Evolutionary conservation across 768 basidiomycete genomes (phyloP), one percentile per base, ranked within the genome.

Genomic region (Pleurotus salmoneostramineus): DNA sequence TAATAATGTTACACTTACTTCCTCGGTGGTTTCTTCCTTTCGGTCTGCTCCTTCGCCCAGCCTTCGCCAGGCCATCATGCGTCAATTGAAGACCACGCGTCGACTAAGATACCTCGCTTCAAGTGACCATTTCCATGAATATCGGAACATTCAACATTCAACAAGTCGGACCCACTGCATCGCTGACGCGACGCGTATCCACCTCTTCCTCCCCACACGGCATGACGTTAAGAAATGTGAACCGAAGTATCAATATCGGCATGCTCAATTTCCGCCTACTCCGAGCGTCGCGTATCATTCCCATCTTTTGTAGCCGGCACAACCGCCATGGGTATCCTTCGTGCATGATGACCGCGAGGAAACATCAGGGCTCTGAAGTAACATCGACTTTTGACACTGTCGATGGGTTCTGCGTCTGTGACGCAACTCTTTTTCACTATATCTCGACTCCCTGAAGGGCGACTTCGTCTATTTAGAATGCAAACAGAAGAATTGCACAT

Each of bases 221-320:
- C 44, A 45, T 57, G 4, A 58, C 12, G 5, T 50, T 57, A 40
- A 10, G 37, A n/a, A 34, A 12, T 71, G 72, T 74, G 0, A 74
- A 72, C 61, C 73, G 73, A 72, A 74, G 73, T 56, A 74, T 74
- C 37, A 72, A 69, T 12, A 70, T 74, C 49, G 73, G 73, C 71
- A 46, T 27, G 61, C 44, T 15, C 11, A 11, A 12, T 6, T 45
- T 40, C 15, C 33, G 6, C 52, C 15, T 8, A 12, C 5, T 31
- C 15, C n/a, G 6, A 3, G 11, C 11, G 33, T 40, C n/a, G 10
- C 6, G 5, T 42, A n/a, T 31, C 56, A 44, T 35, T 32, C 11
- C 0, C 10, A 21, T 12, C 8, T 6, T n/a, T 36, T 40, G 37
- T 50, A 73, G 72, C 67, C 54, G 73, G 72, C 36, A 72, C 73